phyloP scores from a whole-genome alignment of 2,329 filamentous ascomycete genomes.

The Tolypocladium tundrense region DNA sequence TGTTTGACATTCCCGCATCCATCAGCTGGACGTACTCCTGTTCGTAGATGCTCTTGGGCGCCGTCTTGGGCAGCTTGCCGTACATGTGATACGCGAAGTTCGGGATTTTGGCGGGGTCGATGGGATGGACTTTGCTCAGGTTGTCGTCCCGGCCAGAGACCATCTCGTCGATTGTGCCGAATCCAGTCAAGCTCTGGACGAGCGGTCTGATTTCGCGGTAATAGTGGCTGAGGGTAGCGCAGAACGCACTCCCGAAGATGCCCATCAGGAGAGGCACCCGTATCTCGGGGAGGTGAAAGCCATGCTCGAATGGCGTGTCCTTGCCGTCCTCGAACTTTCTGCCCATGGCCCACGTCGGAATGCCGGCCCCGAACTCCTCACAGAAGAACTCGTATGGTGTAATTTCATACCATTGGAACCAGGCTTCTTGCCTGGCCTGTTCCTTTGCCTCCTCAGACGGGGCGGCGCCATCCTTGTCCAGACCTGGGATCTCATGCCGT shows the following conservation, averaged over 20 bases:
- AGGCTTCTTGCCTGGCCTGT: conserved; percentile 55
- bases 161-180: conserved; percentile 68
- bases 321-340: conserved; percentile 65
- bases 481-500: conserved; percentile 80
- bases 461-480: conserved; percentile 26
- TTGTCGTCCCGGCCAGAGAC: conserved; percentile 77
- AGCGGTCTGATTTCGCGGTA: conserved; percentile 88
- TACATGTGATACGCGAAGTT: conserved; percentile 83
- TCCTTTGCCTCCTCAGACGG: conserved; percentile 39
- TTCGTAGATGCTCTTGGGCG: conserved; percentile 66
- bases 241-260: conserved; percentile 95
- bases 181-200: conserved; percentile 62
- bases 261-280: conserved; percentile 78
- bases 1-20: conserved; percentile 99
- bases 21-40: conserved; percentile 70
- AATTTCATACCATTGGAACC: conserved; percentile 98
- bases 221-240: conserved; percentile 89
- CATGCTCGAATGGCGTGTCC: conserved; percentile 42
- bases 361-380: conserved; percentile 82
- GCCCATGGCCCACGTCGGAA: conserved; percentile 89
- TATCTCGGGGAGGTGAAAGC: conserved; percentile 69
- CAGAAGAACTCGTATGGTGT: conserved; percentile 94
- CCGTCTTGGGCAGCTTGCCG: conserved; percentile 60
- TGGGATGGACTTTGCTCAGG: conserved; percentile 83
- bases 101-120: conserved; percentile 81